Percentiles rank a stretch among this genome's conserved stretches.
phyloP scores from a whole-genome alignment of 768 basidiomycete genomes.

The Pleurotus eryngii region DNA sequence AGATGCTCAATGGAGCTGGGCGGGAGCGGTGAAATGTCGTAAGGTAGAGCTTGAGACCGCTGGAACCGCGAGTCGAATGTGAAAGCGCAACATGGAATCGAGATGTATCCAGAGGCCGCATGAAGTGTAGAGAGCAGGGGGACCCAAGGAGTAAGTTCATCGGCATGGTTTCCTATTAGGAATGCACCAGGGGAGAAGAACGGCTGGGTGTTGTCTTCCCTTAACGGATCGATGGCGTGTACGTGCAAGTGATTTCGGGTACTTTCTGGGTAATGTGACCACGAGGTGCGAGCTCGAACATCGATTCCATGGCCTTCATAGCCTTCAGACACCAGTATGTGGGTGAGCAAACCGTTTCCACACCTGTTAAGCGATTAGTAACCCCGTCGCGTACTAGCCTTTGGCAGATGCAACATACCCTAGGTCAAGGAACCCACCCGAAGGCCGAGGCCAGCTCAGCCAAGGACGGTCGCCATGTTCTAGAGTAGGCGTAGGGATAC shows the following conservation, averaged over 20 bases:
- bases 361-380: slow-evolving; percentile 46
- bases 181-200: slow-evolving; percentile 52
- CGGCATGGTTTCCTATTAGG: slow-evolving; percentile 93
- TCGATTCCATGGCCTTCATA: slow-evolving; percentile 85
- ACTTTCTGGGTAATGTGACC: slow-evolving; percentile 67
- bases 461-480: slow-evolving; percentile 42
- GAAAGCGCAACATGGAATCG: slow-evolving; percentile 93
- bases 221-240: slow-evolving; percentile 63
- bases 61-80: slow-evolving; percentile 66
- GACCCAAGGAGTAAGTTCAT: slow-evolving; percentile 94
- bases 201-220: slow-evolving; percentile 3
- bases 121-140: slow-evolving; percentile 73
- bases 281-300: slow-evolving; percentile 79
- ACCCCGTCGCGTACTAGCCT: not conserved
- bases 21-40: slow-evolving; percentile 22
- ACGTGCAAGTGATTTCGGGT: slow-evolving; percentile 66
- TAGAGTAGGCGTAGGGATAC: slow-evolving; percentile 8
- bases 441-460: slow-evolving; percentile 74
- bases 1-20: slow-evolving; percentile 35
- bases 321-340: slow-evolving; percentile 82
- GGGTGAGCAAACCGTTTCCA: slow-evolving; percentile 90
- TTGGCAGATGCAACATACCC: slow-evolving; percentile 47
- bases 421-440: slow-evolving; percentile 84
- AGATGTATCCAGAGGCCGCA: slow-evolving; percentile 64
- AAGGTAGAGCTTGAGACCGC: slow-evolving; percentile 38